Base-by-base conservation (phyloP, 495 filamentous ascomycete genomes). In the Mycothermus thermophilus region DNA sequence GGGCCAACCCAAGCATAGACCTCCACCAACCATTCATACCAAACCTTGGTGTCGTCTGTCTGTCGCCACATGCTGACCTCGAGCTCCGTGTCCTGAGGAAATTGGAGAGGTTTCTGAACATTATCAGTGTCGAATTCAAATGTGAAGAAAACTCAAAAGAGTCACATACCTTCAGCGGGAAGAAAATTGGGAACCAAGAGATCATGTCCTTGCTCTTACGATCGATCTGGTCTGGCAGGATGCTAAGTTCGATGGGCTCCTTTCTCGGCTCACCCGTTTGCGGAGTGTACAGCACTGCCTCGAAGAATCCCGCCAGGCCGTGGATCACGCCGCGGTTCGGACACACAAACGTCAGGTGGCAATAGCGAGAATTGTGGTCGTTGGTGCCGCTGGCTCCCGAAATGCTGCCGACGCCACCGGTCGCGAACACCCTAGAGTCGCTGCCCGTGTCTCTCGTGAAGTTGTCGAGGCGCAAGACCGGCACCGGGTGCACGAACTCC, bases 1-100 rank as follows among this genome's bases (percentile, higher is more conserved):
- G 63, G 70, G n/a, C 65, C 62, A 32, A 65, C 60, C 57, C 63
- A 67, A 13, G 75, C 65, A 49, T 78, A 93, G 15, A 75, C 80
- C 54, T 96, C 90, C 1, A 93, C 77, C 46, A 90, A 67, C 90
- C 90, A 99, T 55, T 99, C 88, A 55, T 99, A 99, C 92, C 90
- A 99, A 9, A 96, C 88, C 60, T 86, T 93, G 13, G 80, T 71
- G 47, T 93, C 83, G 53, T 96, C 87, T 5, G 90, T 95, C 56
- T 87, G 80, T 40, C 90, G 72, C 75, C 83, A 95, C 70, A 99
- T 94, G 46, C 75, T 85, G 9, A 93, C 74, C 26, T 92, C 79
- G 8, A 99, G 63, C 51, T 87, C 83, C 14, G 78, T 74, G 39
- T 81, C 72, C 42, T 83, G 78, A 1, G 92, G 88, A 38, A 92